Conservation (phyloP, 73 alveolate species). For the Symbiodinium pilosum region DNA sequence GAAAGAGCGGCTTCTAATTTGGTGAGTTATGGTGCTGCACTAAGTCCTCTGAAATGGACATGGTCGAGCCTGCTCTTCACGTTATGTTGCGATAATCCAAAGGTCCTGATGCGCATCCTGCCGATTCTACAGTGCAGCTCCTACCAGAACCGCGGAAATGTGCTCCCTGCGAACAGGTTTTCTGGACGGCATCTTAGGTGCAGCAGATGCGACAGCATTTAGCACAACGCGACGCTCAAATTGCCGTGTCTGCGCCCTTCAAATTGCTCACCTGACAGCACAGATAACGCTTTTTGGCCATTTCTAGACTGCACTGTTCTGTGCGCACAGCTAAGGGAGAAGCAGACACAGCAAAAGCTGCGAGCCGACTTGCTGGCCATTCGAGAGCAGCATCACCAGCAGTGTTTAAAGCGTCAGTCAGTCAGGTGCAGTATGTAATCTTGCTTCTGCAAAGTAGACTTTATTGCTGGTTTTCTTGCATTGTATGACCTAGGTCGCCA, state of each 20-base stretch:
- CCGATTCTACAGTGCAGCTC: neutral
- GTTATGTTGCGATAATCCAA: neutral
- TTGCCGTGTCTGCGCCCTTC: constrained; percentile 15
- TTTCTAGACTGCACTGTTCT: neutral
- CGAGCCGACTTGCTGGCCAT: constrained; percentile 62
- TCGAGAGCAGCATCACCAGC: constrained; percentile 46
- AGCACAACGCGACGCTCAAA: constrained; percentile 7
- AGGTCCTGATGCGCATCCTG: neutral
- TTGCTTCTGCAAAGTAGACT: neutral
- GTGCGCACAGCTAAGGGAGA: neutral
- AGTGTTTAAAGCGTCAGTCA: neutral
- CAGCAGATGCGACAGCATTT: constrained; percentile 24
- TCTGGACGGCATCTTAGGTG: constrained; percentile 47
- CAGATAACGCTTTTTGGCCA: too few relatives aligned
- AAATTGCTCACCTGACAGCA: neutral
- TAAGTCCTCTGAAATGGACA: neutral
- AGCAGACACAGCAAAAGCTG: constrained; percentile 16
- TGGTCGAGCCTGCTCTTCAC: neutral
- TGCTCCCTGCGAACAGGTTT: too few relatives aligned
- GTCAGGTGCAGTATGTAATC: neutral
- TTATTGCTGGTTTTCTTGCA: too few relatives aligned
- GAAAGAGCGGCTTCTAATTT: constrained; percentile 5
- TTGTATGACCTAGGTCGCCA: too few relatives aligned
- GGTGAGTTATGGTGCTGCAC: neutral
- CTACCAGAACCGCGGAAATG: too few relatives aligned